A percentile compares a stretch with the other conserved stretches of the same genome.
Conservation (phyloP, 805 yeast species). For the Starmerella stellata region DNA sequence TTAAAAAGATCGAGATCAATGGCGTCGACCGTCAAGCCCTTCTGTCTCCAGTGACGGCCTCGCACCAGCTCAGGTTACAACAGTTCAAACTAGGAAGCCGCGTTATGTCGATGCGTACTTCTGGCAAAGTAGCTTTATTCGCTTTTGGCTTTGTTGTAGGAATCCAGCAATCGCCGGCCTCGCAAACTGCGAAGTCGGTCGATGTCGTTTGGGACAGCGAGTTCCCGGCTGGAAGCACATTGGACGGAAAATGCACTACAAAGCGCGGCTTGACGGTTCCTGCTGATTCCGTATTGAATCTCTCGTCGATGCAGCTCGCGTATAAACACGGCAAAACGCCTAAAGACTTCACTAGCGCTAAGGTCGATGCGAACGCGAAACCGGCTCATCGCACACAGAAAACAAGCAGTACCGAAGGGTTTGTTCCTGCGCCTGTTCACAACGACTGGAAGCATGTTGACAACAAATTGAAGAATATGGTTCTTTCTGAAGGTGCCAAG, state of each 20-base stretch:
- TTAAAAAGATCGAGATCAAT: conserved; percentile 37
- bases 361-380: conserved; percentile 1
- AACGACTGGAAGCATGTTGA: conserved; percentile 2
- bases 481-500: not conserved
- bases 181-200: conserved; percentile 31
- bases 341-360: conserved; percentile 4
- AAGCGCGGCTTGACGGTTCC: conserved; percentile 75
- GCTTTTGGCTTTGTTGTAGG: conserved; percentile 77
- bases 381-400: not conserved
- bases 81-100: conserved; percentile 75
- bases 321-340: conserved; percentile 47
- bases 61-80: conserved; percentile 55
- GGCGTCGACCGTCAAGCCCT: conserved; percentile 77
- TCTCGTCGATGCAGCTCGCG: conserved; percentile 55
- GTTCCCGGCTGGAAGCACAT: conserved; percentile 60
- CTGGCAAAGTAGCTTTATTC: conserved; percentile 77
- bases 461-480: not conserved
- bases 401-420: not conserved
- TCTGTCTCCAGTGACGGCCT: conserved; percentile 55
- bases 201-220: conserved; percentile 74
- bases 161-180: conserved; percentile 27
- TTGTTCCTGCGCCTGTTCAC: conserved; percentile 6
- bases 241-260: conserved; percentile 59
- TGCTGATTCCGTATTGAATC: conserved; percentile 61
- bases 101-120: conserved; percentile 62